These are phyloP conservation scores for Zygnema circumcarinatum DNA, from an alignment of 139 green algal genomes.

Conservation along the genomic window DNA sequence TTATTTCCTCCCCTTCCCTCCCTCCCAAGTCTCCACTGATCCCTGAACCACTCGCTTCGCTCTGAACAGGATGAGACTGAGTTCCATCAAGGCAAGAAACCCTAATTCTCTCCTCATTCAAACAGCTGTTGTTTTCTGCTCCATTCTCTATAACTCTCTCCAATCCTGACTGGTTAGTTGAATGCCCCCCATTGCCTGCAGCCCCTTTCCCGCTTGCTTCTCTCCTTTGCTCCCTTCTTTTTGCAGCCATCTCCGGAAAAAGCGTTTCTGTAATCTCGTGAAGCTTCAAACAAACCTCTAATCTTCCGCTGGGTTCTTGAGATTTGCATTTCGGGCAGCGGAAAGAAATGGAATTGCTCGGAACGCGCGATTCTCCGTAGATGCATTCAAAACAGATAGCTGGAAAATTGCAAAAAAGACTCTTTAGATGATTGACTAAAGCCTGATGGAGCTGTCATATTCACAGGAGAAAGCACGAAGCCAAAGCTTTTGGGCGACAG, in stretches of 20 bases:
- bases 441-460: no score
- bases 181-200: no score
- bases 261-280: background rate
- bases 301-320: background rate
- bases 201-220: background rate
- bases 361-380: background rate
- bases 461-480: no score
- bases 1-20: background rate
- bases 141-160: no score
- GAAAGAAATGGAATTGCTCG: background rate
- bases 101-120: no score
- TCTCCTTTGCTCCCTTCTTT: constrained; percentile 6
- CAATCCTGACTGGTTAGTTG: no score
- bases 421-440: no score
- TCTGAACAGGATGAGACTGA: background rate
- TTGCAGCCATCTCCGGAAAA: background rate
- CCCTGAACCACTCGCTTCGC: background rate
- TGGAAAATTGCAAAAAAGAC: no score
- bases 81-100: no score
- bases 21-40: background rate
- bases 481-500: no score
- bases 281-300: background rate
- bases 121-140: no score
- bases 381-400: background rate
- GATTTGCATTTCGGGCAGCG: background rate